Percentiles rank a stretch among this genome's conserved stretches.
Evolutionary conservation across 257 asterid genomes (phyloP).

Genomic region (Przewalskia tangutica): DNA sequence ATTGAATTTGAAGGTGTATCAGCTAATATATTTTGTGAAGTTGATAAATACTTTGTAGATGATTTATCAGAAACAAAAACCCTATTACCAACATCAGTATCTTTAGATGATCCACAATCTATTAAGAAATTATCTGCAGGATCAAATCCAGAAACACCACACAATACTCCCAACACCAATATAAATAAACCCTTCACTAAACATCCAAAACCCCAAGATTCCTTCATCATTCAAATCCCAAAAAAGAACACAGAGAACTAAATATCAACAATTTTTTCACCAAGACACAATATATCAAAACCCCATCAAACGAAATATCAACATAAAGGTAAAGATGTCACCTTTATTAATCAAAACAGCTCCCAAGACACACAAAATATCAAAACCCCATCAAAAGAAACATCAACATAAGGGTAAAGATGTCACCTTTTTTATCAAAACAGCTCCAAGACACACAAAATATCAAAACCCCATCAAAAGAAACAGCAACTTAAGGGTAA

Average conservation of each 20-base stretch:
- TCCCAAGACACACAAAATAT: no score
- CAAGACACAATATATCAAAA: neutral
- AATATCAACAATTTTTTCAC: neutral
- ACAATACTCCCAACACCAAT: slow-evolving; percentile 14
- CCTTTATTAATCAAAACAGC: no score
- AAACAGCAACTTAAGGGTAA: slow-evolving; percentile 8
- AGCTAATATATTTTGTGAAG: slow-evolving; percentile 26
- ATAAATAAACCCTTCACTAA: slow-evolving; percentile 8
- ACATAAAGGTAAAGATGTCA: no score
- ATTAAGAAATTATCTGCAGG: slow-evolving; percentile 28
- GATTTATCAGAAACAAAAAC: slow-evolving; percentile 29
- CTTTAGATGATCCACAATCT: slow-evolving; percentile 34
- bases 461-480: slow-evolving; percentile 20
- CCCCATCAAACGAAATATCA: neutral
- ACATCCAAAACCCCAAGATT: slow-evolving; percentile 5
- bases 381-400: neutral
- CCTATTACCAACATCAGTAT: slow-evolving; percentile 17
- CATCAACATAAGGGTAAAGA: neutral
- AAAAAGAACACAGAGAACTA: neutral
- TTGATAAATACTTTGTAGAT: slow-evolving; percentile 22
- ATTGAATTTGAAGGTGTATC: slow-evolving; percentile 15
- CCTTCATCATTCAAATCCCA: slow-evolving; percentile 16
- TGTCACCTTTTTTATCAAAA: slow-evolving; percentile 29
- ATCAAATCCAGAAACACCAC: slow-evolving; percentile 24
- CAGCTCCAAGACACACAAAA: slow-evolving; percentile 11